A percentile compares a stretch with the other conserved stretches of the same genome.
Conservation (phyloP, 2,329 filamentous ascomycete genomes). For the Fusarium sp. region DNA sequence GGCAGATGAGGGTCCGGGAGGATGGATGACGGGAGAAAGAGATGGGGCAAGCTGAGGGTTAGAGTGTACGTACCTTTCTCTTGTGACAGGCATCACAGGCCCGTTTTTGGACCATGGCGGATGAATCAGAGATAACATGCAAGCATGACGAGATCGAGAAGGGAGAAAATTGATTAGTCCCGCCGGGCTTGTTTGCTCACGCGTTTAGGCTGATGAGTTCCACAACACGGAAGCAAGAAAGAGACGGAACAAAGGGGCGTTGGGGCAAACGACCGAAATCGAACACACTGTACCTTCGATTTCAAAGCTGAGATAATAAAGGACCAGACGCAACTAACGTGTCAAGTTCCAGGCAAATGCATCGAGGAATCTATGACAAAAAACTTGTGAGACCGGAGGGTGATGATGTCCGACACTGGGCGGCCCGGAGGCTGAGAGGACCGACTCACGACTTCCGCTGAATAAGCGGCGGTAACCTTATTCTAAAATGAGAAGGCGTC, state of each 20-base stretch:
- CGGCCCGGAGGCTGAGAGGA: conserved; percentile 13
- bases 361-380: not conserved
- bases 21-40: not conserved
- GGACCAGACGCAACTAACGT: not conserved
- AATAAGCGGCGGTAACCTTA: conserved; percentile 23
- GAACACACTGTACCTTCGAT: not conserved
- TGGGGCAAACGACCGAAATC: not conserved
- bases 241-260: not conserved
- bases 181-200: not conserved
- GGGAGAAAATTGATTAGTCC: not conserved
- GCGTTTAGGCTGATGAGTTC: conserved; percentile 2
- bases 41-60: not conserved
- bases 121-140: not conserved
- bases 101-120: conserved; percentile 35
- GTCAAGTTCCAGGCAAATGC: not conserved
- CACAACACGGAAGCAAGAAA: not conserved
- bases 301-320: not conserved
- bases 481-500: not conserved
- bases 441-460: conserved; percentile 21
- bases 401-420: conserved; percentile 13
- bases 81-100: conserved; percentile 47
- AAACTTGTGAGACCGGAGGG: conserved; percentile 19
- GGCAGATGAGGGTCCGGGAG: not conserved
- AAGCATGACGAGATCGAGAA: conserved; percentile 1
- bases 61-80: conserved; percentile 42